Conservation (phyloP, 2,329 filamentous ascomycete species). For the Byssoonygena ceratinophila region DNA sequence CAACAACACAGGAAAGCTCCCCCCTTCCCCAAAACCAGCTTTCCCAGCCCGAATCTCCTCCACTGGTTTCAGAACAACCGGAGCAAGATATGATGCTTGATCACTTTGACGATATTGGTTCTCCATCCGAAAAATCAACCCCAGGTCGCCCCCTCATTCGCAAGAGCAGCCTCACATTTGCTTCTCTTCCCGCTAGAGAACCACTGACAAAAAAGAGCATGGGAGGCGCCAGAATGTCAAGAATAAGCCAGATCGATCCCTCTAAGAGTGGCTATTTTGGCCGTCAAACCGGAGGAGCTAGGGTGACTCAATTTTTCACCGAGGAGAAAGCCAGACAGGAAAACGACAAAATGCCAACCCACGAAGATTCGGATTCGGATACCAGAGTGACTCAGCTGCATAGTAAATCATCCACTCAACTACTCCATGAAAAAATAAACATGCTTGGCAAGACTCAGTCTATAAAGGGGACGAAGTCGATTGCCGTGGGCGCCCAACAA, state of each 20-base stretch:
- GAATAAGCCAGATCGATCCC: constrained; percentile 67
- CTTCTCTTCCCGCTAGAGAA: constrained; percentile 81
- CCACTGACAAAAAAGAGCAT: constrained; percentile 80
- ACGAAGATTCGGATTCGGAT: constrained; percentile 38
- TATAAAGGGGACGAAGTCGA: constrained; percentile 38
- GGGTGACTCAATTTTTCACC: constrained; percentile 26
- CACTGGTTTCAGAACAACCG: background rate
- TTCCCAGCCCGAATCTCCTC: background rate
- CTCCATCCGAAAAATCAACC: constrained; percentile 39
- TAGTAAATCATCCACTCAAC: constrained; percentile 86
- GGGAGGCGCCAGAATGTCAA: constrained; percentile 56
- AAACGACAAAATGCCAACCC: constrained; percentile 45
- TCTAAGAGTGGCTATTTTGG: constrained; percentile 59
- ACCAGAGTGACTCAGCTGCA: constrained; percentile 49
- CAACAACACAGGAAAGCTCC: background rate
- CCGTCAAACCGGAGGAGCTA: constrained; percentile 55
- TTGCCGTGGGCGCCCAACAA: constrained; percentile 26
- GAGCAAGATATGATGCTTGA: constrained; percentile 10
- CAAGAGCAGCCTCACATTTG: constrained; percentile 93
- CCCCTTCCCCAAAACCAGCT: too few relatives aligned
- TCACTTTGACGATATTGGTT: constrained; percentile 37
- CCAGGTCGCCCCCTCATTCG: constrained; percentile 58
- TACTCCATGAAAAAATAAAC: constrained; percentile 85
- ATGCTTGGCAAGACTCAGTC: constrained; percentile 51
- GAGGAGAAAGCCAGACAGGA: constrained; percentile 33